These are phyloP conservation scores for Suillus tomentosus DNA, from an alignment of 768 basidiomycete genomes.

Conservation along the genomic window DNA sequence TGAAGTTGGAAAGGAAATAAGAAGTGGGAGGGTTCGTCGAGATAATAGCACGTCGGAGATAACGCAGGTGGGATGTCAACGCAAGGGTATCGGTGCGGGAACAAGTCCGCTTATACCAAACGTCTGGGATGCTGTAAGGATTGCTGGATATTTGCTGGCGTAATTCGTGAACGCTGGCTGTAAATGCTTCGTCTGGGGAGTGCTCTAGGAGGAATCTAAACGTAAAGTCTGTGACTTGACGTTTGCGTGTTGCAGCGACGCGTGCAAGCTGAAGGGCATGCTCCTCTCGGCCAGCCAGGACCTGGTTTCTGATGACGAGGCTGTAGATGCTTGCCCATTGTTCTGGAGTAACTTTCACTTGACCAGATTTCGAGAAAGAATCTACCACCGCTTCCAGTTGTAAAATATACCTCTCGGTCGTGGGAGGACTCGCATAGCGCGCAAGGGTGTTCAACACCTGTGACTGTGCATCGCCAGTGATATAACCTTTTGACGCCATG, in stretches of 20 bases:
- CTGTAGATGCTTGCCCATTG: slow-evolving; percentile 29
- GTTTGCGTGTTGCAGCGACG: slow-evolving; percentile 27
- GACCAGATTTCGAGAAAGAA: slow-evolving; percentile 13
- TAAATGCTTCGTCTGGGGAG: slow-evolving; percentile 16
- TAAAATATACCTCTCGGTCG: slow-evolving; percentile 41
- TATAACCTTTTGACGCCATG: slow-evolving; percentile 51
- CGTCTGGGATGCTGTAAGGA: slow-evolving; percentile 3
- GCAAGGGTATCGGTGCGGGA: not conserved
- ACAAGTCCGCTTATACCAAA: slow-evolving; percentile 2
- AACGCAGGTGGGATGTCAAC: slow-evolving; percentile 26
- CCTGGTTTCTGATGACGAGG: slow-evolving; percentile 45
- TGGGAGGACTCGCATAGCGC: slow-evolving; percentile 40
- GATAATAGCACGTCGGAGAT: slow-evolving; percentile 26
- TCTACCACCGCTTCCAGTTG: slow-evolving; percentile 25
- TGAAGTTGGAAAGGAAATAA: slow-evolving; percentile 19
- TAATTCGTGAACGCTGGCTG: slow-evolving; percentile 20
- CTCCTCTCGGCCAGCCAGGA: slow-evolving; percentile 37
- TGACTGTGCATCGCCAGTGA: slow-evolving; percentile 16
- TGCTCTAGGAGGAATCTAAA: slow-evolving; percentile 37
- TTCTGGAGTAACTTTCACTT: slow-evolving; percentile 7
- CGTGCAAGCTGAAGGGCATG: slow-evolving; percentile 52
- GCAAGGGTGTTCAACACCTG: slow-evolving; percentile 42
- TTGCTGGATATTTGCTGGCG: not conserved
- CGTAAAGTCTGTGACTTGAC: slow-evolving; percentile 38
- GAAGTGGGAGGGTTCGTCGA: slow-evolving; percentile 26